Percentiles rank a stretch among this genome's conserved stretches.
These are phyloP conservation scores for Xerocomus nothofagi DNA, from an alignment of 1,284 basidiomycete genomes.

Conservation along the genomic window DNA sequence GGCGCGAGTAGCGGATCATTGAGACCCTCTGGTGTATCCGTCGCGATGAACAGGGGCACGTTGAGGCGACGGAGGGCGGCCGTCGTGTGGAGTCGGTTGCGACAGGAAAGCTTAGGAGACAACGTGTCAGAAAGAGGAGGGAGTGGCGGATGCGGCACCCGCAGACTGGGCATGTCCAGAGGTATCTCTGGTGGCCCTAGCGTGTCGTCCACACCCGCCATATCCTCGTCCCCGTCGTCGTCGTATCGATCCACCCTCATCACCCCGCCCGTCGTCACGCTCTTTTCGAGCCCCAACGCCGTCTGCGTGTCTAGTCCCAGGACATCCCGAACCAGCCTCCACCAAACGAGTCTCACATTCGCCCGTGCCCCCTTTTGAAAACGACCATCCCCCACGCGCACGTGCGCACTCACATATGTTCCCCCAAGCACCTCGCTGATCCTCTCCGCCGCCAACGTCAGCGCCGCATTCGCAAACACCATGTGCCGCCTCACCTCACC, in stretches of 20 bases:
- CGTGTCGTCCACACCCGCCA: slow-evolving; percentile 8
- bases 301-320: slow-evolving; percentile 42
- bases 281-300: slow-evolving; percentile 40
- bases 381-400: slow-evolving; percentile 65
- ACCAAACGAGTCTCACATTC: slow-evolving; percentile 55
- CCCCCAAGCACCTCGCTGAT: slow-evolving; percentile 50
- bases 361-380: slow-evolving; percentile 47
- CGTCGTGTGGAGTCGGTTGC: slow-evolving; percentile 33
- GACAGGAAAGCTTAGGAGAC: slow-evolving; percentile 37
- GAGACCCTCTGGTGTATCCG: slow-evolving; percentile 54
- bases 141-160: slow-evolving; percentile 19
- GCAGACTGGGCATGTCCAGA: slow-evolving; percentile 24
- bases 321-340: slow-evolving; percentile 49
- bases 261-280: slow-evolving; percentile 2
- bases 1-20: slow-evolving; percentile 46
- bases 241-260: not conserved
- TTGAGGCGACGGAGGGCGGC: slow-evolving; percentile 47
- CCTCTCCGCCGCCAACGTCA: slow-evolving; percentile 41
- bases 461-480: slow-evolving; percentile 50
- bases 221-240: not conserved
- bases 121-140: slow-evolving; percentile 21
- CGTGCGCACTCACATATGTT: slow-evolving; percentile 59
- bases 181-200: slow-evolving; percentile 18
- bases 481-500: slow-evolving; percentile 50
- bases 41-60: slow-evolving; percentile 68